Base-by-base conservation (phyloP, 495 filamentous ascomycete species). In the Neurospora hispaniola region DNA sequence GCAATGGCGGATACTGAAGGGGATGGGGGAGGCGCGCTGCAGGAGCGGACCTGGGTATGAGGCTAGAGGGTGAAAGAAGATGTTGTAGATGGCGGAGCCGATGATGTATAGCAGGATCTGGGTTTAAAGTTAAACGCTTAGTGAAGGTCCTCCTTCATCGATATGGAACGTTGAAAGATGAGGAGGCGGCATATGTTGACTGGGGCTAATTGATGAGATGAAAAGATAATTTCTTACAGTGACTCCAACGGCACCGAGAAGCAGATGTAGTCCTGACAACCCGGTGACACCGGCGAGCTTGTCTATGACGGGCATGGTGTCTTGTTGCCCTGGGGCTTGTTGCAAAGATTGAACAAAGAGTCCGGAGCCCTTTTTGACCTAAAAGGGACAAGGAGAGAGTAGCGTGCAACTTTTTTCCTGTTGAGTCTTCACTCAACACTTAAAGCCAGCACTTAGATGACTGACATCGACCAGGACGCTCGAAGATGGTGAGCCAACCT, bases 11-110 rank as follows among this genome's bases (percentile, higher is more conserved):
- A 70, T 31, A 5, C 75, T 71, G 48, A 72, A 78, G 1, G 85
- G 84, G 12, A 89, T 73, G 31, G 73, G 62, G 10, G 84, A 84
- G 0, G 85, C 79, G 14, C 82, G 81, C 73, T 81, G 83, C 4
- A 79, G 66, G 11, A 74, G 54, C 2, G 88, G 88, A 1, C 88
- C 88, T 0, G 88, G 88, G 76, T 85, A 86, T 6, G 78, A 76
- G 18, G 78, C 71, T 14, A 90, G 83, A 0, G 88, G 87, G 70
- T 89, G 87, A 75, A 86, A 83, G 75, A 79, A 87, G 71, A 89
- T 76, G 69, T 87, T 84, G 78, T 89, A 89, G 71, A 83, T 72
- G 0, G 71, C 14, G 44, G 18, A 16, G 68, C 9, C 2, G 71
- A 23, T 35, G 46, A 71, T 41, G 39, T 74, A 74, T n/a, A 68